Percentiles rank a stretch among this genome's conserved stretches.
Conservation (phyloP, 2,329 filamentous ascomycete species). For the Fusarium algeriense region DNA sequence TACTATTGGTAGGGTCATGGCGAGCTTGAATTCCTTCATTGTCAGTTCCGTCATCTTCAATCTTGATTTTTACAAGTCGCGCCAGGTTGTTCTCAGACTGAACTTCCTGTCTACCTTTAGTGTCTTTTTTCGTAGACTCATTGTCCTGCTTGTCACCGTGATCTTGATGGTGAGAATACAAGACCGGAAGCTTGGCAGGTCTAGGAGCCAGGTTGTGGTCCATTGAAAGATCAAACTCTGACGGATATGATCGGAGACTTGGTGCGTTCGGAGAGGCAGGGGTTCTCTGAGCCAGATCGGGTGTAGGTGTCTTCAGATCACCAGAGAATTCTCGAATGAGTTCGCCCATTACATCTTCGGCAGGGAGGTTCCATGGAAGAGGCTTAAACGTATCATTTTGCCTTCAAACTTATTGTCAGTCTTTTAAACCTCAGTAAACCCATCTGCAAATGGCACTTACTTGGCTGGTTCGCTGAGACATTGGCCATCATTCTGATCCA, state of each 20-base stretch:
- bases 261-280: background rate
- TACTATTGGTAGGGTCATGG: background rate
- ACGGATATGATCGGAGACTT: slow-evolving; percentile 20
- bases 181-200: background rate
- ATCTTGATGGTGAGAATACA: background rate
- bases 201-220: background rate
- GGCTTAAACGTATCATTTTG: slow-evolving; percentile 1
- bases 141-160: background rate
- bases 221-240: slow-evolving; percentile 50
- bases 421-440: background rate
- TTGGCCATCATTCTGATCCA: background rate
- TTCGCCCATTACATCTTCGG: slow-evolving; percentile 6
- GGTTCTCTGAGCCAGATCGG: background rate
- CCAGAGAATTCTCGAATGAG: slow-evolving; percentile 8
- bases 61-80: background rate
- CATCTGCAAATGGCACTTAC: slow-evolving; percentile 12
- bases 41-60: background rate
- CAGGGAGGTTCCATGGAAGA: slow-evolving; percentile 20
- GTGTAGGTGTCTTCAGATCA: background rate
- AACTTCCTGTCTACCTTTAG: background rate
- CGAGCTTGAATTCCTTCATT: background rate
- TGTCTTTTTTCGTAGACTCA: background rate
- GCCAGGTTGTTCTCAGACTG: background rate
- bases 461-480: background rate
- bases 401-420: slow-evolving; percentile 10